Base-by-base conservation (phyloP, 768 basidiomycete species). In the Mrakia gelida region DNA sequence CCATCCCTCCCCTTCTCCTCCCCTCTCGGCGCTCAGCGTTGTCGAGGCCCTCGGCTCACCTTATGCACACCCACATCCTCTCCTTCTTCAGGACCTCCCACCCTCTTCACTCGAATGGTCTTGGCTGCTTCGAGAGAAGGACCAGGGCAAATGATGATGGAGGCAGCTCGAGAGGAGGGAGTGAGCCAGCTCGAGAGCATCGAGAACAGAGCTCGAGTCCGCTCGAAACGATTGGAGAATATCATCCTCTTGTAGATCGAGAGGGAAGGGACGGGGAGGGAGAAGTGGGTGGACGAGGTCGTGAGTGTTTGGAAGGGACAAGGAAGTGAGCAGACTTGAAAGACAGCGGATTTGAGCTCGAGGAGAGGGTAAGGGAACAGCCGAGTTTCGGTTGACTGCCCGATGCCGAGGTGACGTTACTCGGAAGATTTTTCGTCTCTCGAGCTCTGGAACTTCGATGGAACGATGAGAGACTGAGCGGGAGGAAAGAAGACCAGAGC, bases 51-150 rank as follows among this genome's bases (percentile, higher is more conserved):
- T 21, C 16, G 15, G 65, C 77, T 30, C 15, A 78, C 77, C 56
- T 75, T 45, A 30, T 75, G 71, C 28, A 73, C 77, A 2, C 77
- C 59, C 23, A 78, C 67, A 8, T 30, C 34, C 67, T 78, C 77
- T 18, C 70, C 28, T 1, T 15, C 65, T 3, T 61, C 59, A 28
- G 56, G 26, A 11, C 59, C 62, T 21, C 77, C 77, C 16, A 26
- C 28, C 28, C 77, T 71, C 16, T 28, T 21, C 18, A 78, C 77
- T 13, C 62, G 18, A 26, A 78, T 34, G 7, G 63, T 63, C 63
- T 78, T 59, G 15, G 34, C 71, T 45, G 41, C 43, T 15, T 26
- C 26, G 21, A 61, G 26, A 0, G 59, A 34, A 30, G 77, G 71
- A 15, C 74, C 74, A 11, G 74, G 61, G 18, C 43, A 45, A 21